Evolutionary conservation across 192 early-diverging fungal species (phyloP).

Genomic region (Coemansia sp.): DNA sequence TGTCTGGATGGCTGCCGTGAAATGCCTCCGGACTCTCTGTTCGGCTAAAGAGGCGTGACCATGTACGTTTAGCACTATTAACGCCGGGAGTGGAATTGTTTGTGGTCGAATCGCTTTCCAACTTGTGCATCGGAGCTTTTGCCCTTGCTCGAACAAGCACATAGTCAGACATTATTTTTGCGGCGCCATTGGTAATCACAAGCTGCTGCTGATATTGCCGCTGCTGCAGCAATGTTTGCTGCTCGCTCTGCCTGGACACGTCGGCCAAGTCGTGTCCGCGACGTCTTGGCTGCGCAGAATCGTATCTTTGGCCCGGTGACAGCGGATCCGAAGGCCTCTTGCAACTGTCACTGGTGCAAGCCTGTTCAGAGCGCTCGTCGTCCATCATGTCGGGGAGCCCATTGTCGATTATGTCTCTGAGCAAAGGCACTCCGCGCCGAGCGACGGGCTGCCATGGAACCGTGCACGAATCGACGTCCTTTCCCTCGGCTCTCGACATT

Average conservation of each 20-base stretch:
- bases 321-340: neutral
- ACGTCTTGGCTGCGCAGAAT: neutral
- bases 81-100: conserved; percentile 14
- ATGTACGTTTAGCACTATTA: neutral
- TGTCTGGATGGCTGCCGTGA: neutral
- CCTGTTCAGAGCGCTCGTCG: neutral
- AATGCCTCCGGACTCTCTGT: neutral
- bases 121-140: conserved; percentile 17
- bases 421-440: conserved; percentile 36
- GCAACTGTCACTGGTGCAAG: neutral
- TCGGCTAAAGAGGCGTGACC: conserved; percentile 4
- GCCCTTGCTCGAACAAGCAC: conserved; percentile 40
- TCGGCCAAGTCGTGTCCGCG: neutral
- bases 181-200: conserved; percentile 47
- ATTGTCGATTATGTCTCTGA: conserved; percentile 26
- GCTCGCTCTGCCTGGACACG: neutral
- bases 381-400: neutral
- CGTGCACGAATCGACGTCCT: conserved; percentile 6
- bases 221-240: conserved; percentile 9
- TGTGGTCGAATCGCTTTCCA: conserved; percentile 7
- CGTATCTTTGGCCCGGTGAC: neutral
- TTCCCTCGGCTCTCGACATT: conserved; percentile 23
- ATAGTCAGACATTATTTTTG: conserved; percentile 44
- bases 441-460: conserved; percentile 18
- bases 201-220: conserved; percentile 20